These are phyloP conservation scores for Haplographium delicatum DNA, from an alignment of 495 filamentous ascomycete species.

Conservation along the genomic window DNA sequence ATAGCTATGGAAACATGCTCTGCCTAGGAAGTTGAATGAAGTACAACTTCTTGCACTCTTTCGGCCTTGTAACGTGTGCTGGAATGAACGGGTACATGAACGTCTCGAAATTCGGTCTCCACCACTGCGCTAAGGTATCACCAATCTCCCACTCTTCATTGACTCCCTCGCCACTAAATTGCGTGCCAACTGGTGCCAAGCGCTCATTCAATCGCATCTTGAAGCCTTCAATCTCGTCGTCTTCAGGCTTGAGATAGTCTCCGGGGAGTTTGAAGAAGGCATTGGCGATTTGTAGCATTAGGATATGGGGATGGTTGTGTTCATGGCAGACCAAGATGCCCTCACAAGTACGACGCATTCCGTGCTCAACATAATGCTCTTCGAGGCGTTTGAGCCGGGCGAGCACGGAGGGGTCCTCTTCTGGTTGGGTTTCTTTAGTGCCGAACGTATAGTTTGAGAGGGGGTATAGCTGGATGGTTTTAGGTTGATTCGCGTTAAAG, in stretches of 20 bases:
- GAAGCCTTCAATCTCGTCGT: constrained; percentile 90
- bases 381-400: constrained; percentile 88
- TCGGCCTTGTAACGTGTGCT: constrained; percentile 89
- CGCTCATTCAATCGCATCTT: constrained; percentile 88
- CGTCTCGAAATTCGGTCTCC: constrained; percentile 97
- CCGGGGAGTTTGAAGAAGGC: constrained; percentile 99
- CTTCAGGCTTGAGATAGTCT: constrained; percentile 86
- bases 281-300: constrained; percentile 99
- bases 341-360: constrained; percentile 96
- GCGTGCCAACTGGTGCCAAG: constrained; percentile 81
- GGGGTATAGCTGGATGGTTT: constrained; percentile 88
- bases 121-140: constrained; percentile 96
- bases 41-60: constrained; percentile 99
- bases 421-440: constrained; percentile 94
- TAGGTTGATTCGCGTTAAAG: constrained; percentile 86
- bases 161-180: constrained; percentile 81
- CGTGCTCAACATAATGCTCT: constrained; percentile 86
- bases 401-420: constrained; percentile 93
- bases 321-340: constrained; percentile 96
- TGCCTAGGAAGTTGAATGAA: constrained; percentile 89
- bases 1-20: constrained; percentile 53
- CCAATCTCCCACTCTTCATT: constrained; percentile 90
- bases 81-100: constrained; percentile 99
- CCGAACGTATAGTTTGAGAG: constrained; percentile 98
- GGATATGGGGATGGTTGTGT: constrained; percentile 95